These are phyloP conservation scores for Trifolium fragiferum DNA, from an alignment of 306 rosid species.

Conservation along the genomic window DNA sequence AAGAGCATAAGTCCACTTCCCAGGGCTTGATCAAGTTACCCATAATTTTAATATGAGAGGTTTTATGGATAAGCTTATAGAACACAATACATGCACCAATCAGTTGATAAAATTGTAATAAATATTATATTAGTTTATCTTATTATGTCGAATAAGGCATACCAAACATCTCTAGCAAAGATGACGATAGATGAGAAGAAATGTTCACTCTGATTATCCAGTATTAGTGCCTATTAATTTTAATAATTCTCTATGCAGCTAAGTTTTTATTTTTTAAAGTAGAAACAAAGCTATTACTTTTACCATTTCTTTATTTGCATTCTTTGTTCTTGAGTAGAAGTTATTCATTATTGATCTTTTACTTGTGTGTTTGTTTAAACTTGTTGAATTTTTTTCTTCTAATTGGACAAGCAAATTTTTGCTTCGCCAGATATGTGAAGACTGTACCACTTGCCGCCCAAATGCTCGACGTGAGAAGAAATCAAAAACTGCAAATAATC, in stretches of 20 bases:
- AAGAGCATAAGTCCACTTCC: too few species aligned
- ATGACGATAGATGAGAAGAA: slow-evolving; percentile 23
- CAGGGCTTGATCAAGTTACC: too few species aligned
- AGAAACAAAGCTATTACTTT: not conserved
- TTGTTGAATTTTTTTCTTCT: slow-evolving; percentile 27
- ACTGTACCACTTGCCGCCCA: slow-evolving; percentile 95
- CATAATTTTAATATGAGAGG: too few species aligned
- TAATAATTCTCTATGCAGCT: slow-evolving; percentile 24
- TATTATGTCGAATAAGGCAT: not conserved
- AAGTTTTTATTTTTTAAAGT: not conserved
- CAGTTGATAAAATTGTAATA: too few species aligned
- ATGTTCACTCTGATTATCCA: not conserved
- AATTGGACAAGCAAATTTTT: slow-evolving; percentile 12
- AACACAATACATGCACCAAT: too few species aligned
- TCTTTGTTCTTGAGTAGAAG: slow-evolving; percentile 6
- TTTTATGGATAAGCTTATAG: too few species aligned
- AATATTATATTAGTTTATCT: not conserved
- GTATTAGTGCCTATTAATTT: not conserved
- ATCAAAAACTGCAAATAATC: slow-evolving; percentile 83
- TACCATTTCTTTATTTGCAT: not conserved
- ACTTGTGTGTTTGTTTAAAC: slow-evolving; percentile 27
- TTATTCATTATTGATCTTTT: slow-evolving; percentile 22
- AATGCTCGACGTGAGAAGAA: slow-evolving; percentile 88
- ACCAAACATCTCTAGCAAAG: not conserved
- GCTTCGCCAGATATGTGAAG: slow-evolving; percentile 80